A percentile compares a stretch with the other conserved stretches of the same genome.
These are phyloP conservation scores for Alternaria burnsii DNA, from an alignment of 2,329 filamentous ascomycete species.

Conservation along the genomic window DNA sequence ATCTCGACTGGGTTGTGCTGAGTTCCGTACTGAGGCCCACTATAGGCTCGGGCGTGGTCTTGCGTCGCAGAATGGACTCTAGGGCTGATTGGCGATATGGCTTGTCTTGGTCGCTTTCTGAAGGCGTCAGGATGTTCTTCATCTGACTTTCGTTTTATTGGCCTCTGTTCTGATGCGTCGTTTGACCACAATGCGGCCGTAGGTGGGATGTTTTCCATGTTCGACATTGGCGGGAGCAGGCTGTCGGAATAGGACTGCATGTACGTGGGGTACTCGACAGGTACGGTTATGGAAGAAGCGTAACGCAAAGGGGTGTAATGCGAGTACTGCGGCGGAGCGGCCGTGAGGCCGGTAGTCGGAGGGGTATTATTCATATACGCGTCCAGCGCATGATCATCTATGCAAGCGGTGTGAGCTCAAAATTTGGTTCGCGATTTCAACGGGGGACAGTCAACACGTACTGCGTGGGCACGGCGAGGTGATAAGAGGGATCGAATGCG, in stretches of 20 bases:
- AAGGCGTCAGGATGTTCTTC: not conserved
- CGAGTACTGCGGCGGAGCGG: not conserved
- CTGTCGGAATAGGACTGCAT: not conserved
- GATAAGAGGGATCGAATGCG: not conserved
- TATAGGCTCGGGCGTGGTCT: not conserved
- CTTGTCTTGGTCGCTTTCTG: slow-evolving; percentile 3
- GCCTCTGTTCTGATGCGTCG: not conserved
- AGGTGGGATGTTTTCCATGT: slow-evolving; percentile 4
- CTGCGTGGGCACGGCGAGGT: not conserved
- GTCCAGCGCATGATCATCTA: not conserved
- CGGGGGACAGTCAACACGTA: not conserved
- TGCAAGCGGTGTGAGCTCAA: not conserved
- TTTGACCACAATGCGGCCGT: not conserved
- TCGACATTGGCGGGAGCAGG: not conserved
- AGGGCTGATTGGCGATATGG: not conserved
- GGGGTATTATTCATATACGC: not conserved
- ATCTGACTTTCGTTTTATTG: slow-evolving; percentile 21
- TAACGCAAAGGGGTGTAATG: slow-evolving; percentile 1
- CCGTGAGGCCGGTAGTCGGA: not conserved
- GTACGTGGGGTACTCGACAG: not conserved
- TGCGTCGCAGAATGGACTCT: not conserved
- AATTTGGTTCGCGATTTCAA: not conserved
- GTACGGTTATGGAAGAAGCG: not conserved
- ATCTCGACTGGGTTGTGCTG: slow-evolving; percentile 25
- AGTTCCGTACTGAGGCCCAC: slow-evolving; percentile 11